phyloP scores from a whole-genome alignment of 768 basidiomycete genomes.

The Chalciporus piperatus region DNA sequence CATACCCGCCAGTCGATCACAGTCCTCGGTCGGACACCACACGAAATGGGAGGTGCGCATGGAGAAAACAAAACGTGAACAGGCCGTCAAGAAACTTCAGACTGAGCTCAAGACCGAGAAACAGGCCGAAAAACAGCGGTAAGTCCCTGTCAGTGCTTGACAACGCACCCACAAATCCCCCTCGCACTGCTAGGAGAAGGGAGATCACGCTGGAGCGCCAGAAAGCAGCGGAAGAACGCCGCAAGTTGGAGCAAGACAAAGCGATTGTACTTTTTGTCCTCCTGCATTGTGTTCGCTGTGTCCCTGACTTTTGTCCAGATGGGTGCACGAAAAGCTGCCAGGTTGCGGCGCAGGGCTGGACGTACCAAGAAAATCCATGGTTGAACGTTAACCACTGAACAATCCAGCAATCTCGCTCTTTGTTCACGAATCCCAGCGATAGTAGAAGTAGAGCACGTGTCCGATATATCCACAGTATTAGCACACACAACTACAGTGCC shows the following conservation, averaged over 20 bases:
- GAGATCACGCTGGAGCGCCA: constrained; percentile 70
- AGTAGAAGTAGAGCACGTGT: constrained; percentile 11
- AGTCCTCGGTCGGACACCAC: constrained; percentile 62
- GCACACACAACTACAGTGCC: constrained; percentile 49
- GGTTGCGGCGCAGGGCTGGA: constrained; percentile 69
- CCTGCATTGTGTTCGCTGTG: background rate
- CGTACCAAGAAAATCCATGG: constrained; percentile 80
- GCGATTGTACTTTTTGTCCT: constrained; percentile 17
- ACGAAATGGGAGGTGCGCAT: constrained; percentile 72
- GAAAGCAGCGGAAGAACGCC: constrained; percentile 69
- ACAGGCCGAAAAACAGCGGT: constrained; percentile 63
- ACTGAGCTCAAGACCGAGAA: constrained; percentile 76
- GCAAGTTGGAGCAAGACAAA: constrained; percentile 45
- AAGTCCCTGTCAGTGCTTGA: constrained; percentile 8
- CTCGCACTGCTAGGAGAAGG: constrained; percentile 47
- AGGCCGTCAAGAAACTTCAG: constrained; percentile 72
- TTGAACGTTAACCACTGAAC: constrained; percentile 57
- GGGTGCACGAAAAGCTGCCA: constrained; percentile 75
- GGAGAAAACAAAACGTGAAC: constrained; percentile 60
- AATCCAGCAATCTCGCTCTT: background rate
- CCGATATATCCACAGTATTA: constrained; percentile 1
- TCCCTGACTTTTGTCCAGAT: constrained; percentile 45
- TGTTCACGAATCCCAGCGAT: background rate
- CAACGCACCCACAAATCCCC: constrained; percentile 1
- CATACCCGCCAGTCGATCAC: constrained; percentile 52